phyloP scores from a whole-genome alignment of 805 yeast species.

The Lachancea lanzarotensis region DNA sequence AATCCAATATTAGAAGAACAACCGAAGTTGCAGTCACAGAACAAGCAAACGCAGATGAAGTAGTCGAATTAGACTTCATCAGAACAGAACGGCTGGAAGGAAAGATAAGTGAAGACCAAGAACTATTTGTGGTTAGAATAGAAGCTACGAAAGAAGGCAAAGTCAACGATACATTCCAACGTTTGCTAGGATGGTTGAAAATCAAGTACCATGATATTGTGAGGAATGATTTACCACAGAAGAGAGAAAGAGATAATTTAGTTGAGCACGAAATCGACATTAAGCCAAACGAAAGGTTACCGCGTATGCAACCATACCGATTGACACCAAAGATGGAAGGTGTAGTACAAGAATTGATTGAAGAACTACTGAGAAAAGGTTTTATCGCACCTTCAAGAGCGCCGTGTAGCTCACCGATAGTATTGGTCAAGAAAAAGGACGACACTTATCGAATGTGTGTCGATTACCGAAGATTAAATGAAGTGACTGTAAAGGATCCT shows the following conservation, averaged over 20 bases:
- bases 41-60: too few relatives aligned
- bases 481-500: too few relatives aligned
- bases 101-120: not conserved
- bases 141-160: not conserved
- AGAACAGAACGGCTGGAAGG: too few relatives aligned
- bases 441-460: too few relatives aligned
- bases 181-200: slow-evolving; percentile 1
- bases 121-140: not conserved
- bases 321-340: slow-evolving; percentile 12
- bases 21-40: too few relatives aligned
- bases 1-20: too few relatives aligned
- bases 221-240: not conserved
- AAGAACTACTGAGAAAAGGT: not conserved
- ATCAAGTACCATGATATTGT: not conserved
- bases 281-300: slow-evolving; percentile 6
- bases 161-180: not conserved
- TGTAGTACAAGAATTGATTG: not conserved
- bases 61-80: too few relatives aligned
- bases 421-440: too few relatives aligned
- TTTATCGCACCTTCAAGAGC: not conserved
- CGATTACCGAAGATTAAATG: too few relatives aligned
- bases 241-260: not conserved
- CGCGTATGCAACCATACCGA: slow-evolving; percentile 11
- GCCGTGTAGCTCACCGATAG: not conserved
- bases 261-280: slow-evolving; percentile 9